Conservation (phyloP, 2,329 filamentous ascomycete species). For the Xylaria sp. region DNA sequence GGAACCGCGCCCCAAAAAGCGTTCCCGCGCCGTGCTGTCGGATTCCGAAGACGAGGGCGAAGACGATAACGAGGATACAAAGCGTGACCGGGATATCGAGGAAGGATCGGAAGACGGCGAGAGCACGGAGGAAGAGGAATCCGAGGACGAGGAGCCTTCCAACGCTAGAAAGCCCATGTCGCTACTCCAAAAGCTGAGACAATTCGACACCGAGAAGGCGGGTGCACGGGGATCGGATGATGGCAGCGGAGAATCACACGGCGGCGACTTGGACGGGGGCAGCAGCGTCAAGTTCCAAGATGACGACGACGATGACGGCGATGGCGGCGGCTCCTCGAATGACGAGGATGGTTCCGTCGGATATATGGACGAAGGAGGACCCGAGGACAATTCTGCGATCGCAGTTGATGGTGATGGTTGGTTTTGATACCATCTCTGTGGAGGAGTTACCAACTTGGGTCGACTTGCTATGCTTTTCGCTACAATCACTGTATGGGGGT, state of each 20-base stretch:
- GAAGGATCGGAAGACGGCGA: slow-evolving; percentile 12
- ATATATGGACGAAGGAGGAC: slow-evolving; percentile 15
- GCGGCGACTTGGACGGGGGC: slow-evolving; percentile 9
- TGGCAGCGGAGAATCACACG: slow-evolving; percentile 7
- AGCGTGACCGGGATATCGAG: background rate
- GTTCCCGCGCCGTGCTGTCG: slow-evolving; percentile 24
- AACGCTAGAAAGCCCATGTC: slow-evolving; percentile 20
- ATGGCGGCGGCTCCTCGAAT: slow-evolving; percentile 7
- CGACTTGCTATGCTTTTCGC: no score
- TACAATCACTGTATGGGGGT: no score
- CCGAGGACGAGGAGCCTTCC: slow-evolving; percentile 18
- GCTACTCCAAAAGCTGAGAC: slow-evolving; percentile 25
- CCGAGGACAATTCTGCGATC: background rate
- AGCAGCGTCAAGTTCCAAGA: slow-evolving; percentile 10
- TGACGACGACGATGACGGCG: slow-evolving; percentile 20
- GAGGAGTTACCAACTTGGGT: no score
- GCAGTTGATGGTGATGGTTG: no score
- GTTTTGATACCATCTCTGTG: no score
- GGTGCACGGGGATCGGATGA: slow-evolving; percentile 14
- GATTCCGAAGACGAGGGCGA: slow-evolving; percentile 28
- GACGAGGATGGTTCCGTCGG: slow-evolving; percentile 4
- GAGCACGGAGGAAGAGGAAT: slow-evolving; percentile 7
- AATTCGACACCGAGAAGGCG: slow-evolving; percentile 24
- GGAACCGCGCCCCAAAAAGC: slow-evolving; percentile 17
- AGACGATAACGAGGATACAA: background rate